These are phyloP conservation scores for Paracoccidioides brasiliensis DNA, from an alignment of 2,329 filamentous ascomycete genomes.

Conservation along the genomic window DNA sequence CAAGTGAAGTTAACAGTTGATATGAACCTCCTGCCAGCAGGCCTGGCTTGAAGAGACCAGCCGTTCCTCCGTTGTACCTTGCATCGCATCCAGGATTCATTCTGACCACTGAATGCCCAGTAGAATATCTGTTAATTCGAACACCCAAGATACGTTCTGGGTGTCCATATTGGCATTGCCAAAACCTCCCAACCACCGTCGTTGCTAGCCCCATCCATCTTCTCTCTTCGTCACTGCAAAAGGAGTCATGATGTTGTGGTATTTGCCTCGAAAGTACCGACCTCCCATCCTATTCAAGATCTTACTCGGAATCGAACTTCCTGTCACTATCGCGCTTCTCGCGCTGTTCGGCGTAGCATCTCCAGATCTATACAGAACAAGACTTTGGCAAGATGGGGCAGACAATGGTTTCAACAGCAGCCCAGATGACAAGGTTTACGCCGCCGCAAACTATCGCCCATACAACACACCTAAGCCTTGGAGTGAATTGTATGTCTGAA, in stretches of 20 bases:
- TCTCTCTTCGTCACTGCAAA: not conserved
- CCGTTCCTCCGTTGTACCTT: not conserved
- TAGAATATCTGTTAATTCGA: not conserved
- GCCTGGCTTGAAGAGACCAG: conserved; percentile 7
- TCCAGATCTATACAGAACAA: conserved; percentile 47
- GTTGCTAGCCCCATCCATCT: not conserved
- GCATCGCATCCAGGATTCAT: not conserved
- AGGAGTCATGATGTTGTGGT: conserved; percentile 6
- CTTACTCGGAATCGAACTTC: conserved; percentile 43
- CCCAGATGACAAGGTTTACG: conserved; percentile 43
- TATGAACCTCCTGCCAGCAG: conserved; percentile 7
- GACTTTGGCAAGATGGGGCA: conserved; percentile 49
- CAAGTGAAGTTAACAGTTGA: not conserved
- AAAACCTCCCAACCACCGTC: not conserved
- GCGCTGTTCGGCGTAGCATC: conserved; percentile 49
- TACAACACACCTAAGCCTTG: conserved; percentile 44
- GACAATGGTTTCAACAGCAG: conserved; percentile 51
- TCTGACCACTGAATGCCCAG: not conserved
- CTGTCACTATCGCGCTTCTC: conserved; percentile 44
- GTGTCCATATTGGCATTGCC: not conserved
- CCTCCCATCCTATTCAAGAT: conserved; percentile 39
- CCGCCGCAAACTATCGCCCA: conserved; percentile 45
- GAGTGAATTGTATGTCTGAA: conserved; percentile 42
- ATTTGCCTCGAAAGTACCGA: conserved; percentile 42
- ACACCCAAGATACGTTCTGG: not conserved